Base-by-base conservation (phyloP, 495 filamentous ascomycete species). In the Physcia stellaris region DNA sequence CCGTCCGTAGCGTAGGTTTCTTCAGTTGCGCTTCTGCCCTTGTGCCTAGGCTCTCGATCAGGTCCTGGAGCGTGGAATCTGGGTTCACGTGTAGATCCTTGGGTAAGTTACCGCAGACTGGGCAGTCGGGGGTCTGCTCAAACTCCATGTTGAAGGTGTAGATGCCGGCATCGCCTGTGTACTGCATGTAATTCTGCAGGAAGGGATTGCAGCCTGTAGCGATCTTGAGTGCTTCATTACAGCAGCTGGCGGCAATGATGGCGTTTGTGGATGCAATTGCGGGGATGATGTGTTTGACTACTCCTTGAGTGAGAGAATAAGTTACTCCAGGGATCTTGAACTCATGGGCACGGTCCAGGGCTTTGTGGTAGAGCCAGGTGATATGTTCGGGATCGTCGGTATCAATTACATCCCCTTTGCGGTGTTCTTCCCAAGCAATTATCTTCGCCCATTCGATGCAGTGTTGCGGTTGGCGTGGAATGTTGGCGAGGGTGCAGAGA, bases 391-490 rank as follows among this genome's bases (percentile, higher is more conserved):
- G 83, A 50, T 99, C 82, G 56, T 99, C 92, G 41, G 83, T 95
- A 56, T 99, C 92, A 40, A 99, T 78, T 10, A 70, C 63, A 27
- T 72, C 69, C 29, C 68, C 68, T 54, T 62, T 70, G 12, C 61
- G 63, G 22, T 70, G 57, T 29, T 67, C 66, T 40, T 73, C 70
- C 80, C 80, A 85, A 22, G 76, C 77, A 31, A 85, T 80, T 56
- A 96, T 84, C 54, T 94, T 86, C 12, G 92, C 92, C 92, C 92
- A 99, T 58, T 99, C 92, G 58, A 99, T 87, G 55, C 92, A 99
- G 57, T 99, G 92, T 53, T 94, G 83, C 18, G 92, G 92, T 54
- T 99, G 92, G 13, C 92, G 82, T 3, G 92, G 92, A 45, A 99
- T 96, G 26, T 84, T 88, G 21, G 92, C 92, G 43, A 99, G 73